These are phyloP conservation scores for Zasmidium angulare DNA, from an alignment of 2,329 filamentous ascomycete genomes.

Conservation along the genomic window DNA sequence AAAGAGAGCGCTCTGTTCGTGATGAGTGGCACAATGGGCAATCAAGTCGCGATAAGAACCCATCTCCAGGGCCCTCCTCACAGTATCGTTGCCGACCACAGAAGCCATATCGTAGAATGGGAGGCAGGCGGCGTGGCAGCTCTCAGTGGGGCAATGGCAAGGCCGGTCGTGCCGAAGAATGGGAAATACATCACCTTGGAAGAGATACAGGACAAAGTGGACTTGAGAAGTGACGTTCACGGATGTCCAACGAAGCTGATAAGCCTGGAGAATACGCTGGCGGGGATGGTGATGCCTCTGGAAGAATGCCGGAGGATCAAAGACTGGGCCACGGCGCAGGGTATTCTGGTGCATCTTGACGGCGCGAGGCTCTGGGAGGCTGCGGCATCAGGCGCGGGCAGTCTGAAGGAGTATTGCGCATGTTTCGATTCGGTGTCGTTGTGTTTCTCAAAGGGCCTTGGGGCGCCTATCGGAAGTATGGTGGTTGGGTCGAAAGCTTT, in stretches of 20 bases:
- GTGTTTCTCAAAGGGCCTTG: slow-evolving; percentile 80
- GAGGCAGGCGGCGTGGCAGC: slow-evolving; percentile 68
- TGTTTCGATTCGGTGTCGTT: slow-evolving; percentile 73
- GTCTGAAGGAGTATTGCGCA: slow-evolving; percentile 64
- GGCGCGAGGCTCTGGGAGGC: slow-evolving; percentile 83
- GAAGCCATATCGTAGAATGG: slow-evolving; percentile 74
- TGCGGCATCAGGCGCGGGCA: slow-evolving; percentile 67
- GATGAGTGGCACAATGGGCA: slow-evolving; percentile 87
- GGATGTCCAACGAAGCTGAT: slow-evolving; percentile 78
- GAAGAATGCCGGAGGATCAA: slow-evolving; percentile 68
- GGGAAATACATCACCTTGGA: slow-evolving; percentile 72
- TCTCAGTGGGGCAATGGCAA: slow-evolving; percentile 69
- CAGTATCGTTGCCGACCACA: slow-evolving; percentile 73
- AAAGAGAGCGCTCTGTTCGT: slow-evolving; percentile 80
- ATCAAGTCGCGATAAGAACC: slow-evolving; percentile 78
- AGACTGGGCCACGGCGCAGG: slow-evolving; percentile 62
- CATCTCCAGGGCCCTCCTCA: slow-evolving; percentile 79
- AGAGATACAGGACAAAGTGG: slow-evolving; percentile 66
- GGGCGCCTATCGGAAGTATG: slow-evolving; percentile 76
- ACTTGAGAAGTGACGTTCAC: slow-evolving; percentile 72
- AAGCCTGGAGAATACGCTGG: slow-evolving; percentile 81
- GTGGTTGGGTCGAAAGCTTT: slow-evolving; percentile 60
- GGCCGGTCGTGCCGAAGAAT: slow-evolving; percentile 67
- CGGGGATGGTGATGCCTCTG: slow-evolving; percentile 76
- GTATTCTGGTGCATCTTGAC: slow-evolving; percentile 72